Evolutionary conservation across 495 filamentous ascomycete species (phyloP).

Genomic region (Friedmanniomyces simplex): DNA sequence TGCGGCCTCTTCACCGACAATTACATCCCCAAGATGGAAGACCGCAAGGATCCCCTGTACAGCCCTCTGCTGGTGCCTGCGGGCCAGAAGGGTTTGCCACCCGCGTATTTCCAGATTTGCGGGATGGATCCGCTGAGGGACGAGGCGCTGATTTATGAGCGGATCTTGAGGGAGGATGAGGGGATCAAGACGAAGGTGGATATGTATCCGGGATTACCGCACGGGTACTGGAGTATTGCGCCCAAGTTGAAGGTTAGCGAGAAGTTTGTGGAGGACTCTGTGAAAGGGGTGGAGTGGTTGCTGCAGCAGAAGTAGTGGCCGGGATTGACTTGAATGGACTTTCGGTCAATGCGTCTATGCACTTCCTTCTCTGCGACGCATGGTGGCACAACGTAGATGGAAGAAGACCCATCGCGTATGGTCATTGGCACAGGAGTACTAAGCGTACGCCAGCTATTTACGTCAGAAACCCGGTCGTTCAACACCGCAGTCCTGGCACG

Average conservation of each 20-base stretch:
- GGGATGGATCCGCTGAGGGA: conserved; percentile 29
- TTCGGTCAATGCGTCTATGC: too few relatives aligned
- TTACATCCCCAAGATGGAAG: conserved; percentile 3
- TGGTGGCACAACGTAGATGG: too few relatives aligned
- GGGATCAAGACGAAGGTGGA: conserved; percentile 33
- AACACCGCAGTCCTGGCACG: too few relatives aligned
- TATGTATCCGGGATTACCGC: conserved; percentile 37
- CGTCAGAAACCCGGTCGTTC: too few relatives aligned
- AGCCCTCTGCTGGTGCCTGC: conserved; percentile 11
- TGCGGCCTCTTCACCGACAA: conserved; percentile 14
- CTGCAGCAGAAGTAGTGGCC: conserved; percentile 8
- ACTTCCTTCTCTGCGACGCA: too few relatives aligned
- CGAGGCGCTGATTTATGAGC: conserved; percentile 29
- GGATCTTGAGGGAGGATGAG: conserved; percentile 21
- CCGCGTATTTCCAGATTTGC: conserved; percentile 34
- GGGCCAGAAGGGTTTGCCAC: conserved; percentile 26
- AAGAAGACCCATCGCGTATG: too few relatives aligned
- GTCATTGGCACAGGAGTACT: too few relatives aligned
- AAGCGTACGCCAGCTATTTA: too few relatives aligned
- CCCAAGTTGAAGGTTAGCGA: conserved; percentile 18
- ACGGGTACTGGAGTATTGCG: conserved; percentile 31
- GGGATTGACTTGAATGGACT: too few relatives aligned
- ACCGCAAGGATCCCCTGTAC: conserved; percentile 11
- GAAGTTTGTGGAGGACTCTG: conserved; percentile 22
- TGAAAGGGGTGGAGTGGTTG: conserved; percentile 24